phyloP scores from a whole-genome alignment of 1,139 yeast genomes.

The Meyerozyma carpophila region DNA sequence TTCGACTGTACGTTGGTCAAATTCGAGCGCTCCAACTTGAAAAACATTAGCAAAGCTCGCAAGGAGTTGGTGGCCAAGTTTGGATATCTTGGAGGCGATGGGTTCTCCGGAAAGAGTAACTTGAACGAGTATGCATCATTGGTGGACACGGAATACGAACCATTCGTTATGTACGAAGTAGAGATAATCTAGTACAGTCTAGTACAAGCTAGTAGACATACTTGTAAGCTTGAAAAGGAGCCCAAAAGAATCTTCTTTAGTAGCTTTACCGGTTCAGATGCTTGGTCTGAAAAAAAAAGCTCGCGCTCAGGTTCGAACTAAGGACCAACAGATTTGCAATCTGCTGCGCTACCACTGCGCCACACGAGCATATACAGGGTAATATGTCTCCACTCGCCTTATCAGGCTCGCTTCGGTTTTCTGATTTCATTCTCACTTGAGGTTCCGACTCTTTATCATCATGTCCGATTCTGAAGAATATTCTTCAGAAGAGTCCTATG shows the following conservation, averaged over 20 bases:
- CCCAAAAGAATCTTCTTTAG: too few relatives aligned
- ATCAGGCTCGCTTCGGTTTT: not conserved
- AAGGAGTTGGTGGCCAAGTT: slow-evolving; percentile 65
- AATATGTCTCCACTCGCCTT: not conserved
- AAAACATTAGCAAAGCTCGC: slow-evolving; percentile 54
- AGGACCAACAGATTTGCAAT: slow-evolving; percentile 89
- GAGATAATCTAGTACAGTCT: slow-evolving; percentile 24
- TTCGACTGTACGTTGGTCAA: slow-evolving; percentile 63
- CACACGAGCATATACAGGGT: slow-evolving; percentile 47
- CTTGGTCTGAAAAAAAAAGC: slow-evolving; percentile 27
- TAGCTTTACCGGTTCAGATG: too few relatives aligned
- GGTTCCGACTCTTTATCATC: not conserved
- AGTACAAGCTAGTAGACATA: not conserved
- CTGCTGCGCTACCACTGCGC: slow-evolving; percentile 94
- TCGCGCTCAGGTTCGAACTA: slow-evolving; percentile 81
- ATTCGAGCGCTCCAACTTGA: slow-evolving; percentile 30
- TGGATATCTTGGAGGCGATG: slow-evolving; percentile 89
- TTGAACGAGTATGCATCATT: slow-evolving; percentile 84
- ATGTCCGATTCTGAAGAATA: slow-evolving; percentile 58
- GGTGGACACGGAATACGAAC: slow-evolving; percentile 93
- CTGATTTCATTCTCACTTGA: not conserved
- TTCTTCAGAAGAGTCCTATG: slow-evolving; percentile 58
- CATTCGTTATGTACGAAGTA: slow-evolving; percentile 76
- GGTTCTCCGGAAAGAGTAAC: slow-evolving; percentile 60
- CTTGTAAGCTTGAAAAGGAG: too few relatives aligned